Conservation (phyloP, 1,139 yeast genomes). For the Geotrichum candidum region DNA sequence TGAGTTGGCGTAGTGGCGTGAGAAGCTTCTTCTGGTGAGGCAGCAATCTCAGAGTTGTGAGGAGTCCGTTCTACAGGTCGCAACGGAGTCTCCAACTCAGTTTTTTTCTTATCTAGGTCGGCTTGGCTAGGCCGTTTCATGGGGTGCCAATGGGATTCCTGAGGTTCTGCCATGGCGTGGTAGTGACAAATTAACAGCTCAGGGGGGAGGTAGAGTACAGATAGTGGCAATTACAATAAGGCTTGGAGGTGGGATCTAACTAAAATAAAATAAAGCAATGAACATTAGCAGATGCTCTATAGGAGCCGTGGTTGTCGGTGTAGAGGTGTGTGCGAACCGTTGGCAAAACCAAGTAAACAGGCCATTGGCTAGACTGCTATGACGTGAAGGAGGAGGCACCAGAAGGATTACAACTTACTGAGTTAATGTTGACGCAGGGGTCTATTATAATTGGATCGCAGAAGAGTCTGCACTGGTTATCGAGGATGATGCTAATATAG, state of each 20-base stretch:
- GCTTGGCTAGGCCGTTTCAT: conserved; percentile 7
- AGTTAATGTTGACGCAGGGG: too few relatives aligned
- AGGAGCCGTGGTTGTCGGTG: too few relatives aligned
- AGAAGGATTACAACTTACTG: too few relatives aligned
- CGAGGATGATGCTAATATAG: too few relatives aligned
- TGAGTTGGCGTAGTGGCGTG: not conserved
- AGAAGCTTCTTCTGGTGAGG: not conserved
- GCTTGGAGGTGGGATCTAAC: not conserved
- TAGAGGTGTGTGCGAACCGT: too few relatives aligned
- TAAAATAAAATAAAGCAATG: not conserved
- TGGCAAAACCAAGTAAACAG: too few relatives aligned
- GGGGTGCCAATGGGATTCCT: conserved; percentile 13
- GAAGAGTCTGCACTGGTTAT: too few relatives aligned
- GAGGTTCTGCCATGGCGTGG: conserved; percentile 1
- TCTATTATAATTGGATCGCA: too few relatives aligned
- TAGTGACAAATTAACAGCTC: not conserved
- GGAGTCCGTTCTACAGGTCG: not conserved
- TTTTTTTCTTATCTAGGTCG: not conserved
- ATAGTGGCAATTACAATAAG: not conserved
- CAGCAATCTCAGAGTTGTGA: not conserved
- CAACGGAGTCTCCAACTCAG: not conserved
- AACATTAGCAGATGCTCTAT: too few relatives aligned
- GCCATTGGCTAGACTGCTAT: too few relatives aligned
- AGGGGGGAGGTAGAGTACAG: not conserved
- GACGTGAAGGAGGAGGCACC: not conserved